phyloP scores from a whole-genome alignment of 2,329 filamentous ascomycete species.

The Byssoonygena ceratinophila region DNA sequence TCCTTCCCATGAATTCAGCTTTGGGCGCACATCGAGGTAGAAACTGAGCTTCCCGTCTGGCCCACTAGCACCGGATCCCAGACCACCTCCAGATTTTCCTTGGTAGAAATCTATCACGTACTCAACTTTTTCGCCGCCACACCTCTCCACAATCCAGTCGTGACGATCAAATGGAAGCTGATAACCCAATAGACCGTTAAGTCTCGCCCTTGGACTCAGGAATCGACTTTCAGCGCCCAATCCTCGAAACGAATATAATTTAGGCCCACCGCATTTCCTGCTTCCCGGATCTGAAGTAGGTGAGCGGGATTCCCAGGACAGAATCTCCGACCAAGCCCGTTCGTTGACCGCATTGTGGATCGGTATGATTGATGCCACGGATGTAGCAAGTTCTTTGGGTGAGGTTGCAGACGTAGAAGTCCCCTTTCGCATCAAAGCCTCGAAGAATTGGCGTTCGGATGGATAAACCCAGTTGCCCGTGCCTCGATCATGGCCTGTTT shows the following conservation, averaged over 20 bases:
- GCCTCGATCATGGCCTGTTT: conserved; percentile 57
- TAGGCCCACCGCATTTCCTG: conserved; percentile 64
- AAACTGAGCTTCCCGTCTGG: conserved; percentile 45
- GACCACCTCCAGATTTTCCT: conserved; percentile 45
- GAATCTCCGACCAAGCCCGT: conserved; percentile 85
- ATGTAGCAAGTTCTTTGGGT: conserved; percentile 43
- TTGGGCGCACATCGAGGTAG: conserved; percentile 55
- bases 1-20: conserved; percentile 54
- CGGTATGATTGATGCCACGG: conserved; percentile 86
- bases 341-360: conserved; percentile 99
- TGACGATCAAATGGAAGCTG: conserved; percentile 86
- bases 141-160: conserved; percentile 93
- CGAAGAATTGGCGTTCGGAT: conserved; percentile 94
- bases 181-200: conserved; percentile 81
- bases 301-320: conserved; percentile 71
- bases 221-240: conserved; percentile 38
- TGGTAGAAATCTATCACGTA: conserved; percentile 99
- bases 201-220: conserved; percentile 70
- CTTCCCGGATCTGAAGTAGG: conserved; percentile 45
- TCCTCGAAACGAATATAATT: conserved; percentile 73
- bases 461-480: conserved; percentile 96
- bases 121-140: conserved; percentile 62
- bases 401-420: conserved; percentile 44
- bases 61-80: conserved; percentile 23
- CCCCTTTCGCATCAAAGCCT: conserved; percentile 89